These are phyloP conservation scores for Globisporangium nunn DNA, from an alignment of 352 stramenopile species.

Conservation along the genomic window DNA sequence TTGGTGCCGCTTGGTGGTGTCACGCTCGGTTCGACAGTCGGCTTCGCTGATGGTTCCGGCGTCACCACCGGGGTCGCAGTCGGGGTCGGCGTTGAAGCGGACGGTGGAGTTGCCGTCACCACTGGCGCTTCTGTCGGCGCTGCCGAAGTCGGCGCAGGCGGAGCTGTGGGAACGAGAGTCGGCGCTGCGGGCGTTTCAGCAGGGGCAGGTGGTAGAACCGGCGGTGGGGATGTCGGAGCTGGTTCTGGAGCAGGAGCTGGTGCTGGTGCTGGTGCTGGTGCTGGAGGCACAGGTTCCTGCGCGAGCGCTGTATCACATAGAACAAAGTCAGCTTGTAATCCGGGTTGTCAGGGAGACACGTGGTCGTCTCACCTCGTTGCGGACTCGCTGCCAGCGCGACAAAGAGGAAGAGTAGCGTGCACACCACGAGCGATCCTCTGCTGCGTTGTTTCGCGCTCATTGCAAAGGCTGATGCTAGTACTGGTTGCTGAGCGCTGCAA, in stretches of 20 bases:
- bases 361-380: not conserved
- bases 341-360: not conserved
- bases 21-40: not conserved
- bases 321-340: not conserved
- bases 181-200: not conserved
- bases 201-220: not conserved
- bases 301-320: slow-evolving; percentile 6
- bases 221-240: not conserved
- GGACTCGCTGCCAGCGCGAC: slow-evolving; percentile 2
- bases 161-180: slow-evolving; percentile 1
- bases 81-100: not conserved
- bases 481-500: too few relatives aligned
- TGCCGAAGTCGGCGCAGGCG: slow-evolving; percentile 1
- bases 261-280: not conserved
- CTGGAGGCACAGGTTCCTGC: not conserved
- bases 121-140: slow-evolving; percentile 3
- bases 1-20: not conserved
- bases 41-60: not conserved
- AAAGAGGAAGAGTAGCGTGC: slow-evolving; percentile 5
- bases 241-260: not conserved
- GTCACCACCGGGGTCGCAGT: not conserved
- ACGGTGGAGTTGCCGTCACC: not conserved
- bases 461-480: too few relatives aligned
- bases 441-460: too few relatives aligned
- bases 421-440: not conserved